These are phyloP conservation scores for Dendrobium officinale DNA, from an alignment of 106 monocot species.

Conservation along the genomic window DNA sequence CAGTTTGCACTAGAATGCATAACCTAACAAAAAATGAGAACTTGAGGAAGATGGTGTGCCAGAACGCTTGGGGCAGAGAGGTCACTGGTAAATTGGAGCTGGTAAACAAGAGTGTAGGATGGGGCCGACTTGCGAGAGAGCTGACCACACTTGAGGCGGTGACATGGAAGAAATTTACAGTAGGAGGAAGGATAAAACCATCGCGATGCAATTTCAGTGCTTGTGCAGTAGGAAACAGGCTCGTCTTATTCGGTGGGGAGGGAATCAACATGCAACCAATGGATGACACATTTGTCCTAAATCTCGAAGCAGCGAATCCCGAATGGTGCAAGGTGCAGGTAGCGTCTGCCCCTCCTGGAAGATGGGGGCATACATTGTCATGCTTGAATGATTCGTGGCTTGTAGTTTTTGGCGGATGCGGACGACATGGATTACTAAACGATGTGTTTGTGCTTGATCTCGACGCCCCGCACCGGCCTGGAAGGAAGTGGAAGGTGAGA, in stretches of 20 bases:
- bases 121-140: slow-evolving; percentile 81
- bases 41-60: slow-evolving; percentile 76
- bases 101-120: slow-evolving; percentile 57
- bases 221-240: slow-evolving; percentile 80
- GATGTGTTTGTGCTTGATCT: slow-evolving; percentile 84
- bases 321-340: slow-evolving; percentile 79
- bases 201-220: slow-evolving; percentile 93
- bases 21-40: slow-evolving; percentile 82
- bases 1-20: slow-evolving; percentile 70
- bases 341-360: slow-evolving; percentile 69
- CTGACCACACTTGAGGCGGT: slow-evolving; percentile 88
- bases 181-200: slow-evolving; percentile 75
- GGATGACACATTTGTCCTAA: slow-evolving; percentile 92
- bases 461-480: slow-evolving; percentile 74
- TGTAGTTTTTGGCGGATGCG: slow-evolving; percentile 84
- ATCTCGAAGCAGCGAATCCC: slow-evolving; percentile 63
- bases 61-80: slow-evolving; percentile 88
- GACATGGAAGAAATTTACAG: slow-evolving; percentile 81
- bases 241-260: slow-evolving; percentile 93
- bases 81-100: slow-evolving; percentile 61
- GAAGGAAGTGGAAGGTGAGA: slow-evolving; percentile 56
- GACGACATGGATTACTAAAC: slow-evolving; percentile 70
- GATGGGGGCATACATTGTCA: slow-evolving; percentile 92
- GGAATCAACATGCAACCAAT: slow-evolving; percentile 94
- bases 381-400: slow-evolving; percentile 75